Base-by-base conservation (phyloP, 108 stramenopile species). In the Nitzschia palea region DNA sequence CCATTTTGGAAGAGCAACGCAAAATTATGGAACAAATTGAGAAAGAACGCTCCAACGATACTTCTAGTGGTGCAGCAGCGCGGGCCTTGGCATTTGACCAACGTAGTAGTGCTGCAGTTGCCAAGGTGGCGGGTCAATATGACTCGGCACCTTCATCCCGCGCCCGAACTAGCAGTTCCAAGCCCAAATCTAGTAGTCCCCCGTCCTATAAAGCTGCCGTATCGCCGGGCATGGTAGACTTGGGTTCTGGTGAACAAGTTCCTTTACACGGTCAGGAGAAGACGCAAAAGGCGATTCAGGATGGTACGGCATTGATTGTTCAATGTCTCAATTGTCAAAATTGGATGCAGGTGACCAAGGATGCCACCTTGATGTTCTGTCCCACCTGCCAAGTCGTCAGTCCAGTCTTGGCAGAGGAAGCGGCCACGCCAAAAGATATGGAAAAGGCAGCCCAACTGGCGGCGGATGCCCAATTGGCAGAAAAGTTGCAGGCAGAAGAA, bases 341-440 rank as follows among this genome's bases (percentile, higher is more conserved):
- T 78, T 86, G 84, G 87, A 92, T 92, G 90, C 90, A 92, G 65
- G 86, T 92, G 0, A 86, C 86, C 0, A 80, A 71, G 32, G 70
- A 68, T 33, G 90, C 90, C 20, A 80, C 84, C 0, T 55, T 92
- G 4, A 88, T 92, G 90, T 87, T 86, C 48, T 92, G 90, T 69
- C 90, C 90, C 4, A 75, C 85, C 1, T 92, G 90, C 55, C 72
- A 80, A 20, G 81, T 82, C 6, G 87, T 92, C 9, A 68, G 71
- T 47, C 86, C 88, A 4, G 86, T 89, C 2, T 73, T 75, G 20
- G 61, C 65, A 50, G 73, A 84, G 43, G 68, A 47, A 8, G 82
- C 78, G 1, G 85, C 78, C 5, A 61, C 77, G 52, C 68, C 83
- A 4, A 52, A 45, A 3, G 76, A 74, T 26, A 68, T 82, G 62